These are phyloP conservation scores for Phyllosticta paracitricarpa DNA, from an alignment of 2,329 filamentous ascomycete genomes.

Conservation along the genomic window DNA sequence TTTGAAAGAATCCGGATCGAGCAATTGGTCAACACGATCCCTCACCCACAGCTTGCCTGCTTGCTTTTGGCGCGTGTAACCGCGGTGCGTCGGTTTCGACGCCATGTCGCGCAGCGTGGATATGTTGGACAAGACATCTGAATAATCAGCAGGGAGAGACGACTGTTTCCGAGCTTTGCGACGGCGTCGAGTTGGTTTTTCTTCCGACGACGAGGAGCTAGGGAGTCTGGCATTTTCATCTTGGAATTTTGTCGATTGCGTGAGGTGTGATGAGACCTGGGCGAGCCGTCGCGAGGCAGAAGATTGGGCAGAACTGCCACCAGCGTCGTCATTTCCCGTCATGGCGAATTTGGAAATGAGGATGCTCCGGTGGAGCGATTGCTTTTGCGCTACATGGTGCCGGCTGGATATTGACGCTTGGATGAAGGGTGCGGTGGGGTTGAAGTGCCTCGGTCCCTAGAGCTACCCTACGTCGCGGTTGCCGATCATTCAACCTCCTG, in stretches of 20 bases:
- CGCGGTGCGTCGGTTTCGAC: slow-evolving; percentile 40
- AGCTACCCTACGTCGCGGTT: background rate
- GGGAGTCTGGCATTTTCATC: slow-evolving; percentile 24
- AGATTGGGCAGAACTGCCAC: slow-evolving; percentile 9
- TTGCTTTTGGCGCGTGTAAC: slow-evolving; percentile 53
- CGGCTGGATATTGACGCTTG: background rate
- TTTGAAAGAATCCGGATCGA: slow-evolving; percentile 46
- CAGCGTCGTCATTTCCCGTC: slow-evolving; percentile 1
- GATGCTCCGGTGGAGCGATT: background rate
- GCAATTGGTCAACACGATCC: slow-evolving; percentile 48
- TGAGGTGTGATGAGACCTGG: slow-evolving; percentile 39
- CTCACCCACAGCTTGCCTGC: slow-evolving; percentile 57
- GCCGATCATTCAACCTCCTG: background rate
- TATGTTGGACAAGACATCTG: slow-evolving; percentile 51
- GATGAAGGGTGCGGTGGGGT: slow-evolving; percentile 2
- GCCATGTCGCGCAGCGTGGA: slow-evolving; percentile 42
- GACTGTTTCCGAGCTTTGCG: slow-evolving; percentile 22
- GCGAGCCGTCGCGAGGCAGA: slow-evolving; percentile 35
- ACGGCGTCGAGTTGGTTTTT: slow-evolving; percentile 20
- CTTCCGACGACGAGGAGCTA: slow-evolving; percentile 6
- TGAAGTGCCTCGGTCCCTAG: slow-evolving; percentile 6
- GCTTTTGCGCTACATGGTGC: background rate
- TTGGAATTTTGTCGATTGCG: slow-evolving; percentile 5
- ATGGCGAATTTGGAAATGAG: background rate
- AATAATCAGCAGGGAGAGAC: slow-evolving; percentile 48